Base-by-base conservation (phyloP, 805 yeast genomes). In the Candida coquimbonensis region DNA sequence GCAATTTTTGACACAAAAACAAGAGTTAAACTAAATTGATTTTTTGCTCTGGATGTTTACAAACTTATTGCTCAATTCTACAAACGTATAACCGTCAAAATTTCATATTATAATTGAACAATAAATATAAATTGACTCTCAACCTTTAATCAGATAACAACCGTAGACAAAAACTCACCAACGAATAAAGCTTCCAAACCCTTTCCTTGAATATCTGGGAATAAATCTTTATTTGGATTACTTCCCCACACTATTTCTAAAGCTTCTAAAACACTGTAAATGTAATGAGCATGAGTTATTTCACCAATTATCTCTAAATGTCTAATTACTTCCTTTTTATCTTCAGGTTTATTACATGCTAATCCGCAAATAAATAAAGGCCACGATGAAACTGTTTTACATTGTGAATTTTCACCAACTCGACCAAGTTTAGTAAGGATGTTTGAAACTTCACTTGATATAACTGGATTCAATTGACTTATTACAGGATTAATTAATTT, bases 201-300 rank as follows among this genome's bases (percentile, higher is more conserved):
- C 27, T 45, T 42, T 3, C 50, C 50, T 27, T 33, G 36, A 21
- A 42, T 36, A 12, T 19, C 21, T 19, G 25, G 36, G 8, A 44
- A 44, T 9, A 32, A 29, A 4, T 34, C 36, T 9, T 26, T 21
- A 21, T 34, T 25, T 14, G 24, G 36, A 25, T 25, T 24, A 5
- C 33, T 41, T 14, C 57, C 56, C 60, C 60, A 55, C 0, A 53
- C 39, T 2, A 42, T 40, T 29, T 52, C 46, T 14, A 56, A 24
- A 0, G 53, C 53, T 16, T 47, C 47, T 9, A 53, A 35, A 7
- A 54, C 33, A 3, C 52, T 46, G 24, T 48, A 42, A n/a, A 53
- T 36, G 33, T 46, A 44, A 16, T 51, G 43, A 36, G 31, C 31
- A 29, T 29, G 31, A 29, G 31, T 29, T 1, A 29, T 9, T 9